Conservation (phyloP, 371 early-diverging fungal genomes). For the Basidiobolus heterosporus region DNA sequence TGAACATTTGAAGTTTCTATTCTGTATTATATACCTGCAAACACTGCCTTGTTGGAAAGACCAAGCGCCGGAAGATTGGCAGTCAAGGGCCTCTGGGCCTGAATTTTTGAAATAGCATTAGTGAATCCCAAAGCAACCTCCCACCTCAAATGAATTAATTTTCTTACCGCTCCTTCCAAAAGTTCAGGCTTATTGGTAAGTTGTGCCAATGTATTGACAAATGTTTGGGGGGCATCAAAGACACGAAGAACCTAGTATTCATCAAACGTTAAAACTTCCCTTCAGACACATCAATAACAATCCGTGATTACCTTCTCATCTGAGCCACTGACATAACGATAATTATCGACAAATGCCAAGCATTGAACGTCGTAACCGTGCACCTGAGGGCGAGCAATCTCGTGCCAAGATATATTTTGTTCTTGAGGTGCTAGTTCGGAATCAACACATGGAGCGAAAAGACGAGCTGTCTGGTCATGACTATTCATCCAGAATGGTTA, state of each 20-base stretch:
- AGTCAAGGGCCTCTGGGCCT: slow-evolving; percentile 28
- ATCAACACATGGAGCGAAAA: slow-evolving; percentile 58
- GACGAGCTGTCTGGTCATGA: slow-evolving; percentile 76
- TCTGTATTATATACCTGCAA: too few species aligned
- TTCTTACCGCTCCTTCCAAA: slow-evolving; percentile 2
- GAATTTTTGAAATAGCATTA: too few species aligned
- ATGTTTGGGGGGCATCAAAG: slow-evolving; percentile 74
- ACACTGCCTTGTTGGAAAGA: slow-evolving; percentile 86
- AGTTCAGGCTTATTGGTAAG: slow-evolving; percentile 25
- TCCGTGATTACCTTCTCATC: slow-evolving; percentile 66
- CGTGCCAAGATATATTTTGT: slow-evolving; percentile 57
- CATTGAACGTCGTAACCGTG: slow-evolving; percentile 91
- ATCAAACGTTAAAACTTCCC: background rate
- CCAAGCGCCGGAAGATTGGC: slow-evolving; percentile 84
- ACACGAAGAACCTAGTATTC: slow-evolving; percentile 50
- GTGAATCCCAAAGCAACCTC: background rate
- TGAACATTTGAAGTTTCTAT: too few species aligned
- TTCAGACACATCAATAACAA: too few species aligned
- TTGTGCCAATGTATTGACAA: slow-evolving; percentile 42
- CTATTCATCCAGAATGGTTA: slow-evolving; percentile 14
- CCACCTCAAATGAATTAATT: too few species aligned
- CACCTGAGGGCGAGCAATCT: slow-evolving; percentile 87
- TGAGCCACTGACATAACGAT: slow-evolving; percentile 72
- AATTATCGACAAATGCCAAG: slow-evolving; percentile 55
- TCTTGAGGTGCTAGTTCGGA: slow-evolving; percentile 2